Evolutionary conservation across 2,329 filamentous ascomycete genomes (phyloP).

Genomic region (Calonectria pseudoturangicola): DNA sequence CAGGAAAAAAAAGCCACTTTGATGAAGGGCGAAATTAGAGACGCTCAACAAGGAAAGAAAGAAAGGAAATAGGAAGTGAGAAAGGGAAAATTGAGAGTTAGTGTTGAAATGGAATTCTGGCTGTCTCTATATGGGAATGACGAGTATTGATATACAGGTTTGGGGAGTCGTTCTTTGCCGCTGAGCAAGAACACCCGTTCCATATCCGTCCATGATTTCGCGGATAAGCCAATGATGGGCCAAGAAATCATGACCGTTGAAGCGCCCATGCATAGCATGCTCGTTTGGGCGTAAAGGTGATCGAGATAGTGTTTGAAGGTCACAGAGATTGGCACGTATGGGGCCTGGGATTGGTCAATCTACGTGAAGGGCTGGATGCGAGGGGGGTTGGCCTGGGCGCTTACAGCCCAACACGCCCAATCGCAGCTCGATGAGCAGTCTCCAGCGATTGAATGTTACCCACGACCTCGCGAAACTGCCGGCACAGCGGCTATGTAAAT

Average conservation of each 20-base stretch:
- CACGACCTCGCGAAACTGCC: conserved; percentile 40
- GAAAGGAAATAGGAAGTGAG: conserved; percentile 33
- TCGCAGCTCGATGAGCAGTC: conserved; percentile 32
- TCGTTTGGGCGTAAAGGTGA: conserved; percentile 35
- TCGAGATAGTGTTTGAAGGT: conserved; percentile 39
- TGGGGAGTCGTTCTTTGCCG: conserved; percentile 41
- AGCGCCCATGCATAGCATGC: conserved; percentile 55
- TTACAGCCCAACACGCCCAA: conserved; percentile 47
- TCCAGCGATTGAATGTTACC: conserved; percentile 41
- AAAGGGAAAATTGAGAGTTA: conserved; percentile 32
- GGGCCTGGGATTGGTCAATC: conserved; percentile 46
- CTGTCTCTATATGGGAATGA: conserved; percentile 30
- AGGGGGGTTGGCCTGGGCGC: conserved; percentile 47
- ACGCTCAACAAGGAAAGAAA: conserved; percentile 40
- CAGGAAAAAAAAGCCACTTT: conserved; percentile 37
- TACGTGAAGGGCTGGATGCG: conserved; percentile 25
- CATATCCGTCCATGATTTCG: conserved; percentile 41
- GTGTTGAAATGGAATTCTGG: conserved; percentile 23
- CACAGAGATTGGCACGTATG: conserved; percentile 43
- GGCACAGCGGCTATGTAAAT: conserved; percentile 49
- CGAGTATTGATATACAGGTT: conserved; percentile 48
- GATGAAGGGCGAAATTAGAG: conserved; percentile 32
- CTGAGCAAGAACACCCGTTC: conserved; percentile 37
- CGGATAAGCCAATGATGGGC: conserved; percentile 45
- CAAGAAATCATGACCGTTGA: conserved; percentile 26